Evolutionary conservation across 2,329 filamentous ascomycete genomes (phyloP).

Genomic region (Dothideomycetes sp.): DNA sequence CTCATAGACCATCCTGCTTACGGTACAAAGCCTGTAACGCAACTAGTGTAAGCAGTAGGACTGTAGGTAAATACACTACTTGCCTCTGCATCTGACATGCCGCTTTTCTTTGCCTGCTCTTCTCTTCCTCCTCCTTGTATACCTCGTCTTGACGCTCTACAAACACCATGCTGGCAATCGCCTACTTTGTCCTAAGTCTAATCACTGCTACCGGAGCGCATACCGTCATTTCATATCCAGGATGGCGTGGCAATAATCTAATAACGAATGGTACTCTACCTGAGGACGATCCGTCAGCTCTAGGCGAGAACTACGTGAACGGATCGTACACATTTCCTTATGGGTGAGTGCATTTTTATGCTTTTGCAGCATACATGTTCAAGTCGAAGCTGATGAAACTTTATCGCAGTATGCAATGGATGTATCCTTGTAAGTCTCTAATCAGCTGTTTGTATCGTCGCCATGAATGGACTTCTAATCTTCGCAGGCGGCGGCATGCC

Average conservation of each 20-base stretch:
- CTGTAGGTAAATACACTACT: too few relatives aligned
- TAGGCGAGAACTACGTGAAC: conserved; percentile 36
- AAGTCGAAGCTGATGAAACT: too few relatives aligned
- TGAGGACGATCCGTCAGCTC: conserved; percentile 24
- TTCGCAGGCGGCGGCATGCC: conserved; percentile 69
- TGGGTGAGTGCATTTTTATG: conserved; percentile 24
- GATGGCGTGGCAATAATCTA: conserved; percentile 79
- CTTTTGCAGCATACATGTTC: too few relatives aligned
- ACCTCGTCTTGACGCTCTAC: too few relatives aligned
- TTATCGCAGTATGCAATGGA: conserved; percentile 69
- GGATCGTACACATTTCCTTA: conserved; percentile 54
- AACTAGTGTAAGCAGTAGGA: too few relatives aligned
- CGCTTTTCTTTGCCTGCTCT: too few relatives aligned
- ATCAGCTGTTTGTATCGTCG: too few relatives aligned
- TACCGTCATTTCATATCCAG: conserved; percentile 75
- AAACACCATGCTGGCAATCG: not conserved
- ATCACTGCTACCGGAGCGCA: conserved; percentile 39
- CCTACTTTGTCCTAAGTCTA: not conserved
- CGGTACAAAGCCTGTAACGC: too few relatives aligned
- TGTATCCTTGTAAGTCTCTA: conserved; percentile 70
- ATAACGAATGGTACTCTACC: conserved; percentile 54
- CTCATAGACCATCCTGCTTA: too few relatives aligned
- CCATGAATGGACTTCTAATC: not conserved
- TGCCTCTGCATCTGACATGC: too few relatives aligned
- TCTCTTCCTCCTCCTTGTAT: too few relatives aligned